Conservation (phyloP, 2,329 filamentous ascomycete species). For the Fusarium sp. region DNA sequence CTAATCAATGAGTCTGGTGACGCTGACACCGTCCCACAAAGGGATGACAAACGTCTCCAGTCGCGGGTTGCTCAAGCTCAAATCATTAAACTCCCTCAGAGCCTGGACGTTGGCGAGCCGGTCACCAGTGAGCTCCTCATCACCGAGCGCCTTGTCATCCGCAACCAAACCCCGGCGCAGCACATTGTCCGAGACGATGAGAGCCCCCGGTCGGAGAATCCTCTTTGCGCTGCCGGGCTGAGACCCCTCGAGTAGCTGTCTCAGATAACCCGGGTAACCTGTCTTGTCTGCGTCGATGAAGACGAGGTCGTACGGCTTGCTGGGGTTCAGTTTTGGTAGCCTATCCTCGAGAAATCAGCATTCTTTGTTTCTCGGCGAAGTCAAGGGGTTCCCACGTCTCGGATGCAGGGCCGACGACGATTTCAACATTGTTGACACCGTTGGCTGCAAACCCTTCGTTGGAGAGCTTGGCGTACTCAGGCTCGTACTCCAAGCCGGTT, state of each 20-base stretch:
- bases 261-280: slow-evolving; percentile 63
- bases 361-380: not conserved
- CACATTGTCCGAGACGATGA: slow-evolving; percentile 68
- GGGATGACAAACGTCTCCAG: slow-evolving; percentile 57
- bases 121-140: slow-evolving; percentile 34
- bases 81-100: slow-evolving; percentile 52
- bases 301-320: slow-evolving; percentile 62
- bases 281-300: slow-evolving; percentile 68
- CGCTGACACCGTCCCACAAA: slow-evolving; percentile 58
- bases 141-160: slow-evolving; percentile 45
- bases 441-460: slow-evolving; percentile 54
- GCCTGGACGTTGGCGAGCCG: slow-evolving; percentile 41
- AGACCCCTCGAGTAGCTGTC: slow-evolving; percentile 59
- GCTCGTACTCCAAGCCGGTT: slow-evolving; percentile 59
- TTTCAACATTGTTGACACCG: slow-evolving; percentile 58
- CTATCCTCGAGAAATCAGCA: slow-evolving; percentile 25
- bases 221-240: slow-evolving; percentile 51
- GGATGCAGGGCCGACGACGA: slow-evolving; percentile 60
- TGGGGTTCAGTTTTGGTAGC: slow-evolving; percentile 46
- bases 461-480: slow-evolving; percentile 58
- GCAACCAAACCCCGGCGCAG: slow-evolving; percentile 63
- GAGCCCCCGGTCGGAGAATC: slow-evolving; percentile 61
- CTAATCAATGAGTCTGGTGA: slow-evolving; percentile 55
- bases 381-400: slow-evolving; percentile 56
- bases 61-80: slow-evolving; percentile 48